Base-by-base conservation (phyloP, 179 eudicot species). In the Beta lomatogona region DNA sequence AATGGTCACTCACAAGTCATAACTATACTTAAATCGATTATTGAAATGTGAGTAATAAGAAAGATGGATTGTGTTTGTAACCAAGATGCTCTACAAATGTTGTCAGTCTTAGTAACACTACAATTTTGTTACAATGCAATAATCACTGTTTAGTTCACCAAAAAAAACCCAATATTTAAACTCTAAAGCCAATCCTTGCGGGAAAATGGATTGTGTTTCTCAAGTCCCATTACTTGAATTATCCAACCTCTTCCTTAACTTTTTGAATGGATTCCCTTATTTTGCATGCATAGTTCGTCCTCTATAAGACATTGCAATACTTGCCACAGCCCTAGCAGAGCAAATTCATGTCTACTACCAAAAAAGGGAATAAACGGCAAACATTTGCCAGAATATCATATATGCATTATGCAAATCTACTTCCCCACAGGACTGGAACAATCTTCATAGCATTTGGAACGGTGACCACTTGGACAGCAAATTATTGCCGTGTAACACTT, bases 291-390 rank as follows among this genome's bases (percentile, higher is more conserved):
- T 77, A 65, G 5, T 65, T 65, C 48, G 13, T 48, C 70, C 46
- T 57, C 13, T 1, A 36, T 58, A 61, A 21, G 52, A 65, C n/a
- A 77, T 14, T 46, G 31, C 7, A 61, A 46, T 13, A 59, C 55
- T 57, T 44, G 53, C 68, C 21, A 13, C 79, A 46, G 46, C 45
- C 36, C 57, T 58, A 61, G 71, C n/a, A 45, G 41, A 77, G 70
- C 1, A 76, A 41, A 15, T 59, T 70, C 69, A 46, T 76, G 19
- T 25, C 5, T 58, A 75, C 68, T 75, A 73, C 14, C 8, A 13
- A 54, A 54, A 25, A 25, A 2, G 28, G 28, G 11, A 19, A 50
- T 1, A 10, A 12, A 21, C 54, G 10, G 11, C 36, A 73, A 22
- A 31, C 21, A 58, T 59, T 59, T 16, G 44, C 28, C 66, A 61